Base-by-base conservation (phyloP, 768 basidiomycete genomes). In the Punctularia strigosozonata region DNA sequence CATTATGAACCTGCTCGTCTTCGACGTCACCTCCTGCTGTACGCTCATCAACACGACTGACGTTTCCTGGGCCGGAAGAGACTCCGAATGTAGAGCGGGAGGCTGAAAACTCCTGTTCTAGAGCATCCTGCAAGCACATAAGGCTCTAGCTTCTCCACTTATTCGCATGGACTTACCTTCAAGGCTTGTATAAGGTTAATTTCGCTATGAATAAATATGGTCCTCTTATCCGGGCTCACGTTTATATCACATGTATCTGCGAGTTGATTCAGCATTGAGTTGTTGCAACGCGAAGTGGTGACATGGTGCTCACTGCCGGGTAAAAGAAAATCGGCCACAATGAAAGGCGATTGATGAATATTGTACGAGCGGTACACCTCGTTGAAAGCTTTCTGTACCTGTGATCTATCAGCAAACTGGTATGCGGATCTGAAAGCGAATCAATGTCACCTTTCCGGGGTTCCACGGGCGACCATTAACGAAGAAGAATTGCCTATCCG, bases 151-250 rank as follows among this genome's bases (percentile, higher is more conserved):
- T 24, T 21, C 36, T n/a, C 12, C n/a, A 30, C 8, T 19, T 35
- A 15, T 2, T 13, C 12, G 14, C 17, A 13, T 21, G 34, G n/a
- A 13, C 56, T 12, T 39, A 89, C 89, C 64, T 86, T 91, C 28
- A 98, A 66, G 0, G 79, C 75, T 3, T 72, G 60, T 1, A 98
- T 68, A 14, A 99, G 59, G 43, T 81, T 82, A 8, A 66, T 68
- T 55, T 99, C 94, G 54, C 80, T 80, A 48, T 97, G 90, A 8
- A 99, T 51, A 37, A 95, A 79, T 25, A 98, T 83, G 0, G 89
- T 92, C n/a, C 94, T 72, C 53, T 98, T 99, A 62, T 98, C 95
- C 0, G 95, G 94, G 44, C 80, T 87, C 43, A 98, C 85, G 44
- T 99, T 99, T 51, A 99, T 77, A 52, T 99, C 95, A 50, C 77